Percentiles rank a stretch among this genome's conserved stretches.
These are phyloP conservation scores for Pulicaria dysenterica DNA, from an alignment of 129 eudicot species.

Conservation along the genomic window DNA sequence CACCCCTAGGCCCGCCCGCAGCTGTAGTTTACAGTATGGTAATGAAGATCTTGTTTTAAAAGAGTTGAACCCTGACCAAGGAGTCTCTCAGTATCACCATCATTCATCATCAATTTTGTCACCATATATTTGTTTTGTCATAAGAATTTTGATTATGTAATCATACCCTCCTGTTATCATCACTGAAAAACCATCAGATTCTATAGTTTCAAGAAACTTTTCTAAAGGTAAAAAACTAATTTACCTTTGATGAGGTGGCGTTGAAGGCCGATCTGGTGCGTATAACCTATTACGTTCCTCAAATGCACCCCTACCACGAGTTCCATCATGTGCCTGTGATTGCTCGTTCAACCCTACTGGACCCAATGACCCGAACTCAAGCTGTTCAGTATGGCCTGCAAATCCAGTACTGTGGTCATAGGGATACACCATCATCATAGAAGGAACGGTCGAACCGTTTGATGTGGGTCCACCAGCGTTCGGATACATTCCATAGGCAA, in stretches of 20 bases:
- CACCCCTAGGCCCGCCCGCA: conserved; percentile 23
- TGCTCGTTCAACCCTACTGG: conserved; percentile 57
- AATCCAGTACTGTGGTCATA: conserved; percentile 55
- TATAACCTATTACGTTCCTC: conserved; percentile 58
- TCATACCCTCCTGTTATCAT: conserved; percentile 32
- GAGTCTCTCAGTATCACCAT: not conserved
- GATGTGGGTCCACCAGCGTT: conserved; percentile 55
- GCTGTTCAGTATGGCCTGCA: conserved; percentile 58
- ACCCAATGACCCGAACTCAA: conserved; percentile 83
- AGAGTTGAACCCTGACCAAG: conserved; percentile 1
- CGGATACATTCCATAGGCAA: conserved; percentile 66
- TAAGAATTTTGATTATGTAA: not conserved
- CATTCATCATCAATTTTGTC: not conserved
- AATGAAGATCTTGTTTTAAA: not conserved
- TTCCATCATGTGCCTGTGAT: conserved; percentile 49
- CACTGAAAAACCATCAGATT: conserved; percentile 12
- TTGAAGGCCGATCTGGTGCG: conserved; percentile 80
- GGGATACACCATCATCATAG: conserved; percentile 70
- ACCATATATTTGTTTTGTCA: not conserved
- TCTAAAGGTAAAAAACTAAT: not conserved
- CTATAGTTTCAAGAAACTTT: not conserved
- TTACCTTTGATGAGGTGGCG: conserved; percentile 78
- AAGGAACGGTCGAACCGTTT: conserved; percentile 60
- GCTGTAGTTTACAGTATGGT: conserved; percentile 16
- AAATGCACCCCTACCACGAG: conserved; percentile 47